Evolutionary conservation across 2,329 filamentous ascomycete species (phyloP).

Genomic region (Phoma sp.): DNA sequence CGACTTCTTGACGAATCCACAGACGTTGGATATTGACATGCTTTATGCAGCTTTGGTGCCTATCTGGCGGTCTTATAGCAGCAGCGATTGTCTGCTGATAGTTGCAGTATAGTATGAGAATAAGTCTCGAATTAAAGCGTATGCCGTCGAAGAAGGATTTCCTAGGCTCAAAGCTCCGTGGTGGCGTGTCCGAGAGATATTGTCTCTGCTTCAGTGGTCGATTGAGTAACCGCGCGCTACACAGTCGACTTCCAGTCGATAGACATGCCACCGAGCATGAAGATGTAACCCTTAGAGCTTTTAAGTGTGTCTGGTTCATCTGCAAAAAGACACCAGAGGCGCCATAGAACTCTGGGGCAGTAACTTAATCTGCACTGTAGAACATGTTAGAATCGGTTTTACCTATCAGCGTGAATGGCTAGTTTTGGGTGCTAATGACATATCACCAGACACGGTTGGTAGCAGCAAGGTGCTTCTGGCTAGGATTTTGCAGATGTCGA

Average conservation of each 20-base stretch:
- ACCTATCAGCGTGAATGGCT: too few species aligned
- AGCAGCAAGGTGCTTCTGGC: not conserved
- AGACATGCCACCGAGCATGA: conserved; percentile 14
- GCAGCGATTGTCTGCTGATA: too few species aligned
- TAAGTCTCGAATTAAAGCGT: too few species aligned
- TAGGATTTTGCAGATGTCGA: not conserved
- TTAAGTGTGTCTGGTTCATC: conserved; percentile 14
- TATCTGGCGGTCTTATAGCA: too few species aligned
- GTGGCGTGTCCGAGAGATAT: not conserved
- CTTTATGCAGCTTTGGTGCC: too few species aligned
- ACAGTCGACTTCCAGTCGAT: conserved; percentile 21
- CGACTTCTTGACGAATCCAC: too few species aligned
- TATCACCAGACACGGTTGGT: too few species aligned
- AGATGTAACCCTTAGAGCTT: conserved; percentile 18
- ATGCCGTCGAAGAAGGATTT: not conserved
- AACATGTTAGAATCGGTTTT: too few species aligned
- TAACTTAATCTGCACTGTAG: too few species aligned
- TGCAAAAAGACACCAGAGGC: conserved; percentile 22
- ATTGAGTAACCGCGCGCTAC: conserved; percentile 19
- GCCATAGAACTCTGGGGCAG: conserved; percentile 11
- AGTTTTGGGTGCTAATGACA: too few species aligned
- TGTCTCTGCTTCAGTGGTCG: conserved; percentile 3
- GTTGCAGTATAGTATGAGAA: not conserved
- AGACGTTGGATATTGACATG: too few species aligned
- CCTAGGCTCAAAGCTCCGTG: not conserved